A percentile compares a stretch with the other conserved stretches of the same genome.
These are phyloP conservation scores for Phytophthora melonis DNA, from an alignment of 352 stramenopile species.

Conservation along the genomic window DNA sequence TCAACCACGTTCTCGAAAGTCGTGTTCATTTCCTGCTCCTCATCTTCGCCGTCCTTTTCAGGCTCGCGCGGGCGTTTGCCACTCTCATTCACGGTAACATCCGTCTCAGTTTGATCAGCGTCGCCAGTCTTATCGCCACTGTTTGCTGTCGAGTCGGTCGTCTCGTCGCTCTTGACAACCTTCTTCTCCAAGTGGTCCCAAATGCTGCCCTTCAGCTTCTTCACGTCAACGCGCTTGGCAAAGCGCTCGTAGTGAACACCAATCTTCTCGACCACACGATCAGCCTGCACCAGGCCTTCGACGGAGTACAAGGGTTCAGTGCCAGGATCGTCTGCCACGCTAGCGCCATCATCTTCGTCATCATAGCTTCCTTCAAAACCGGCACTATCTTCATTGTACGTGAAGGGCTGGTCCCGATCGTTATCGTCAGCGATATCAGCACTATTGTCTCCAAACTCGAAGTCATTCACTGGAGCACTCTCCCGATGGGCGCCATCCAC, in stretches of 20 bases:
- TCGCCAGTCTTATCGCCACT: conserved; percentile 6
- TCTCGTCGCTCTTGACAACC: conserved; percentile 28
- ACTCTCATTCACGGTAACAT: conserved; percentile 38
- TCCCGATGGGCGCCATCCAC: conserved; percentile 26
- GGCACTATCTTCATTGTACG: conserved; percentile 51
- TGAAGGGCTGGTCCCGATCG: conserved; percentile 37
- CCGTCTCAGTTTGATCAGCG: conserved; percentile 5
- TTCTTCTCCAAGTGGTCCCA: conserved; percentile 88
- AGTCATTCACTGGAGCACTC: conserved; percentile 6
- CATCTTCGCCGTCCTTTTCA: conserved; percentile 33
- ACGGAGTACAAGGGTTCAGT: conserved; percentile 53
- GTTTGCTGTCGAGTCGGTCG: neutral
- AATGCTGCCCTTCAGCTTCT: conserved; percentile 96
- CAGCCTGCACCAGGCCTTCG: conserved; percentile 79
- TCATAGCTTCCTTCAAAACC: conserved; percentile 52
- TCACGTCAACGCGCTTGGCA: conserved; percentile 98
- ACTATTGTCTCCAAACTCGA: conserved; percentile 31
- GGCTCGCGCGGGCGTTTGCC: conserved; percentile 39
- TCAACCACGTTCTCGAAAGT: conserved; percentile 94
- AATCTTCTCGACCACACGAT: conserved; percentile 96
- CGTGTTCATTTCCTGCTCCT: conserved; percentile 37
- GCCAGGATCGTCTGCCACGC: conserved; percentile 38
- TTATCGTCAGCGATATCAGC: conserved; percentile 28
- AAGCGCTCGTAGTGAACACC: conserved; percentile 93
- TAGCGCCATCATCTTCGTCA: conserved; percentile 51